Percentiles rank a stretch among this genome's conserved stretches.
phyloP scores from a whole-genome alignment of 352 stramenopile species.

The Globisporangium solare region DNA sequence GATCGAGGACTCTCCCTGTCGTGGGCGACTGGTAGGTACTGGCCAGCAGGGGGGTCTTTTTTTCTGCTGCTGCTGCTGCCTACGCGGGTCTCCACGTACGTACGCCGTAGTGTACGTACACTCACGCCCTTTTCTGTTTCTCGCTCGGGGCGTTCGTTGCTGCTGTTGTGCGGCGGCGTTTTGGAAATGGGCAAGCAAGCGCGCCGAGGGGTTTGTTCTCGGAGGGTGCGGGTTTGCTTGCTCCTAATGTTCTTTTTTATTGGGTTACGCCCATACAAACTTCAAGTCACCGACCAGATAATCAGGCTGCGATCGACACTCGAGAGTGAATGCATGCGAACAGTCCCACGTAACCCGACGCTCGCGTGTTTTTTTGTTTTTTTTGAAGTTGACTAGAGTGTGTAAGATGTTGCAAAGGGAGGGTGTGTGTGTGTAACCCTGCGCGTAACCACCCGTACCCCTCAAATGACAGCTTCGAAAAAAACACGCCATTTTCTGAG shows the following conservation, averaged over 20 bases:
- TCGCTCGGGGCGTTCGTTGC: not conserved
- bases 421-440: constrained; percentile 1
- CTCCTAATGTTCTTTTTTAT: constrained; percentile 16
- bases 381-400: constrained; percentile 6
- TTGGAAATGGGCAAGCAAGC: not conserved
- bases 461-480: no score
- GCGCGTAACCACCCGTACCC: not conserved
- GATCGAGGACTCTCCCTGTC: not conserved
- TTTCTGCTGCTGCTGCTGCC: not conserved
- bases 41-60: not conserved
- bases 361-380: not conserved
- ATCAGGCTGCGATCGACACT: constrained; percentile 9
- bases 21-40: not conserved
- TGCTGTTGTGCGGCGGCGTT: not conserved
- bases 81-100: no score
- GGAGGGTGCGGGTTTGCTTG: not conserved
- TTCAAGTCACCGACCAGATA: constrained; percentile 1
- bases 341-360: constrained; percentile 6
- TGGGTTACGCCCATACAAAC: constrained; percentile 5
- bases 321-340: constrained; percentile 1
- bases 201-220: not conserved
- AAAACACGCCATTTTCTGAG: no score
- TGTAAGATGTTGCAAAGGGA: no score
- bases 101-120: no score
- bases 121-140: not conserved